Conservation (phyloP, 2,329 filamentous ascomycete species). For the Helicocarpus griseus region DNA sequence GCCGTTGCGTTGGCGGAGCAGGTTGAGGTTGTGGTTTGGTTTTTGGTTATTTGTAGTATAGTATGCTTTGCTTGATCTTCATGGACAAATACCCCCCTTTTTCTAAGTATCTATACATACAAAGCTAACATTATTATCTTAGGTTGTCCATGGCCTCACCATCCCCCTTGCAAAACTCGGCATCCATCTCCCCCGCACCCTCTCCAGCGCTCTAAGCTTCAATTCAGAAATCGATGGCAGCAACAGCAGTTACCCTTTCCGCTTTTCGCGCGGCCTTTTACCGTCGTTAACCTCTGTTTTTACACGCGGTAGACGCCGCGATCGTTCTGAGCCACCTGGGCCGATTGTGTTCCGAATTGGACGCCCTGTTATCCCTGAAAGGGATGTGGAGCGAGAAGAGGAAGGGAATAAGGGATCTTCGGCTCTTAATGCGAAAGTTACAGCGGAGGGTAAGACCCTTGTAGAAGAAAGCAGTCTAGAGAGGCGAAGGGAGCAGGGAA, state of each 20-base stretch:
- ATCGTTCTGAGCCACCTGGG: slow-evolving; percentile 6
- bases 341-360: slow-evolving; percentile 8
- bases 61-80: slow-evolving; percentile 46
- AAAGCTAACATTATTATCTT: slow-evolving; percentile 1
- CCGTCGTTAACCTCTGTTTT: not conserved
- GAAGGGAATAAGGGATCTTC: not conserved
- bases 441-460: not conserved
- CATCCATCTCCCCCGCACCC: slow-evolving; percentile 36
- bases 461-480: not conserved
- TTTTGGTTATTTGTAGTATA: slow-evolving; percentile 71
- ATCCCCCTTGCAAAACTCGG: slow-evolving; percentile 55
- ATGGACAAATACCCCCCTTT: slow-evolving; percentile 4
- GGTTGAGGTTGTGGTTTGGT: slow-evolving; percentile 71
- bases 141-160: slow-evolving; percentile 72
- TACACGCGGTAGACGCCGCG: not conserved
- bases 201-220: slow-evolving; percentile 37
- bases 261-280: not conserved
- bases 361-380: slow-evolving; percentile 6
- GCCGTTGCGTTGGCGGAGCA: slow-evolving; percentile 56
- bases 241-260: not conserved
- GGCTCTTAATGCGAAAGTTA: not conserved
- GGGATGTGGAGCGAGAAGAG: not conserved
- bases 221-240: slow-evolving; percentile 20
- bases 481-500: not conserved
- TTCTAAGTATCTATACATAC: not conserved